Base-by-base conservation (phyloP, 1,284 basidiomycete species). In the Sanghuangporus weigelae region DNA sequence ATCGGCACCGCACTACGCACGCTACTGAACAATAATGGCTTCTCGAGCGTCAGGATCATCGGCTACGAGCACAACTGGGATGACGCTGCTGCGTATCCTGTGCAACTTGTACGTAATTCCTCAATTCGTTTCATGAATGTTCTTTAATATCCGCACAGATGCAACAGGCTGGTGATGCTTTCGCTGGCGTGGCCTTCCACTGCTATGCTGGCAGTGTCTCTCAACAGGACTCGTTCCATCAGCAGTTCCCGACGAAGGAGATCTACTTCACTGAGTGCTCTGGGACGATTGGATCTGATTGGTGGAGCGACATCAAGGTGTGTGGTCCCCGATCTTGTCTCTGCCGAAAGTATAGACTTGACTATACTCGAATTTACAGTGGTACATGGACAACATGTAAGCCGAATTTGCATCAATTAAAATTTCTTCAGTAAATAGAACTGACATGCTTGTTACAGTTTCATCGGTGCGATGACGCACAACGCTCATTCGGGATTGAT, bases 221-320 rank as follows among this genome's bases (percentile, higher is more conserved):
- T 19, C 64, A 81, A 11, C 81, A 82, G 68, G 74, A 77, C 31
- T 70, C 67, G 0, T 84, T 84, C 73, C 77, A 79, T 42, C 74
- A 74, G 55, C 75, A 74, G 44, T 81, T 74, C 62, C 80, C 82
- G 1, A 67, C 64, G 66, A 82, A 82, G 74, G 78, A 80, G 67
- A 76, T 83, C 8, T 81, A 79, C 73, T 77, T 83, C 67, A 82
- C 81, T 3, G 83, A 84, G 63, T 83, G 83, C 68, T 73, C 79
- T 8, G 81, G 82, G n/a, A 71, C 69, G 4, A 71, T 78, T 55
- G 80, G 80, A 31, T 82, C 81, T n/a, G 87, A 91, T 71, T 91
- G 88, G 88, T 92, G 89, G 88, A 77, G 74, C 62, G 87, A 90
- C 67, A 85, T 90, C 73, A 90, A 90, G 79, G 87, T 84, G 68